A percentile compares a stretch with the other conserved stretches of the same genome.
Conservation (phyloP, 1,284 basidiomycete genomes). For the Ceratobasidium sp. region DNA sequence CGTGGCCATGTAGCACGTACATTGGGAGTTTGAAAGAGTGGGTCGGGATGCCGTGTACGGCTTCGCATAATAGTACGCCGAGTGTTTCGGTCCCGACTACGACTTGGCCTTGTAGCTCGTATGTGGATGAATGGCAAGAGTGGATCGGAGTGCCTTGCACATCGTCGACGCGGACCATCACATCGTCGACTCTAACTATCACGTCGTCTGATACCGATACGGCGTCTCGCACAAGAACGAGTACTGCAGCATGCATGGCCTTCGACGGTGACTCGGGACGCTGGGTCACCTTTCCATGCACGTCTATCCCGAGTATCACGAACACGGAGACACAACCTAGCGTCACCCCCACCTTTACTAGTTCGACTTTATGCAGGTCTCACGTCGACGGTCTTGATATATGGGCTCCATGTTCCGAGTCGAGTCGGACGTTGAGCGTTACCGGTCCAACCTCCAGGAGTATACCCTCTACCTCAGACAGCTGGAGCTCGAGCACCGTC, state of each 20-base stretch:
- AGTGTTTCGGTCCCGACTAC: too few relatives aligned
- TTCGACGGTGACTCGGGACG: background rate
- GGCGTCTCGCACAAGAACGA: background rate
- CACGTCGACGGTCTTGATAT: background rate
- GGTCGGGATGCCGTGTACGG: constrained; percentile 14
- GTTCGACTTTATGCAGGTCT: background rate
- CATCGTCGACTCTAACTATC: background rate
- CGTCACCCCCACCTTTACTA: background rate
- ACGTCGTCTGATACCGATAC: background rate
- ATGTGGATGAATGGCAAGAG: background rate
- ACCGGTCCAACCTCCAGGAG: background rate
- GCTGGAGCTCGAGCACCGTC: background rate
- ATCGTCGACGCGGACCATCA: constrained; percentile 3
- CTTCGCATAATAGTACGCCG: background rate
- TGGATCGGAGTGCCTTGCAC: constrained; percentile 29
- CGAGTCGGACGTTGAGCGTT: background rate
- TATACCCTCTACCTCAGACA: background rate
- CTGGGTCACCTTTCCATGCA: constrained; percentile 18
- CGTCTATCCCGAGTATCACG: constrained; percentile 2
- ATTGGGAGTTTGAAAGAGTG: background rate
- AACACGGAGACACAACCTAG: background rate
- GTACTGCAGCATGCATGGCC: background rate
- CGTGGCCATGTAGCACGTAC: constrained; percentile 34
- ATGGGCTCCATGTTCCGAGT: constrained; percentile 7
- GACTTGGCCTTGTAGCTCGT: constrained; percentile 6